Base-by-base conservation (phyloP, 2,329 filamentous ascomycete species). In the Penicillium sp. region DNA sequence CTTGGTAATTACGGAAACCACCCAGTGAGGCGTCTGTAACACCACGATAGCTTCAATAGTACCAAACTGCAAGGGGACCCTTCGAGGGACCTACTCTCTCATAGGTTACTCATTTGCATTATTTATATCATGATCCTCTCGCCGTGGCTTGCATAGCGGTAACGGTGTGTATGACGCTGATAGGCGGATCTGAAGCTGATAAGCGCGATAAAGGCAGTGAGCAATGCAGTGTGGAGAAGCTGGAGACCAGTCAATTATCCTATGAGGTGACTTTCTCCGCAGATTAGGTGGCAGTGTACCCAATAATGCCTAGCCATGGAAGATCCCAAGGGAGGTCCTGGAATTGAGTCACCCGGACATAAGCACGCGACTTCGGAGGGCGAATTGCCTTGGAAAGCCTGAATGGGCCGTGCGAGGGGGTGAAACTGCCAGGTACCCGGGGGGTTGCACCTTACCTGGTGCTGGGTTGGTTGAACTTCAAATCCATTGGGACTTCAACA, bases 341-440 rank as follows among this genome's bases (percentile, higher is more conserved):
- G 14, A 11, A 31, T 48, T 56, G 49, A 56, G 53, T 62, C 57
- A 62, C 34, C 47, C 52, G 59, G 51, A 48, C 49, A 47, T 31
- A 56, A 58, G 61, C 62, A 64, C 62, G 61, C 62, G 62, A 64
- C 60, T 56, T 59, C 56, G 55, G 60, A 61, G 51, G 48, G 43
- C 36, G 45, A 60, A 53, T 55, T 60, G 58, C 59, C 59, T 62
- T 57, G 57, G 50, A 53, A n/a, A 54, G 45, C 29, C 38, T 55
- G 43, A 38, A 32, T 45, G 34, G 47, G 46, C 36, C 49, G 49
- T 52, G 52, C 52, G 48, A 55, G 47, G 42, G 22, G 43, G 14
- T 43, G 31, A 49, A 14, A 52, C 51, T 63, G 58, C 55, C 60
- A 61, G 60, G 60, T 59, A 62, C 60, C 60, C 55, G 55, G 50